These are phyloP conservation scores for Cinnamomum micranthum DNA, from an alignment of 164 flowering plant species.

Conservation along the genomic window DNA sequence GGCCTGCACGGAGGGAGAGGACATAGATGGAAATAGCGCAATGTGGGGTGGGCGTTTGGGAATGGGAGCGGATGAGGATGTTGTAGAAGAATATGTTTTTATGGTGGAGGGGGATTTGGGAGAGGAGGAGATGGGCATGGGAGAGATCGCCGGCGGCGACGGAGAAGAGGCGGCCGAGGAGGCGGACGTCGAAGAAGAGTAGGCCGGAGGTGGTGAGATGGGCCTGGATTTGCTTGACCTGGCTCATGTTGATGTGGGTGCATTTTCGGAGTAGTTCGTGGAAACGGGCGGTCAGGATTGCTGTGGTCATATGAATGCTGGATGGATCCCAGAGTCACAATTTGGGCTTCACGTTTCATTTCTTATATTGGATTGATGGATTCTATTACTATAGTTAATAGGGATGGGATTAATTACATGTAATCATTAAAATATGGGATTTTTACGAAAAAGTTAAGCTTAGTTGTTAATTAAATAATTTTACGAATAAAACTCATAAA, in stretches of 20 bases:
- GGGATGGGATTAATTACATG: too few species aligned
- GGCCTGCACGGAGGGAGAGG: constrained; percentile 11
- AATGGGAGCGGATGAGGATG: constrained; percentile 19
- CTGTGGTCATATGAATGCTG: not conserved
- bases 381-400: too few species aligned
- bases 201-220: constrained; percentile 24
- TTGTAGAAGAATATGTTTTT: constrained; percentile 22
- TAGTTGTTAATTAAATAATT: too few species aligned
- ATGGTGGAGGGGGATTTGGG: constrained; percentile 13
- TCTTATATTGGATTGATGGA: too few species aligned
- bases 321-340: too few species aligned
- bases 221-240: constrained; percentile 27
- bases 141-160: constrained; percentile 9
- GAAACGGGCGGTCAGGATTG: not conserved
- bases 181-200: constrained; percentile 16
- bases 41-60: constrained; percentile 8
- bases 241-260: constrained; percentile 6
- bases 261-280: constrained; percentile 19
- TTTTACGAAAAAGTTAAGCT: too few species aligned
- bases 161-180: constrained; percentile 22
- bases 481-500: too few species aligned
- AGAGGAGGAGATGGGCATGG: constrained; percentile 18
- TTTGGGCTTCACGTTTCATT: too few species aligned
- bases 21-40: constrained; percentile 13
- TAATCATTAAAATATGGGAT: too few species aligned